Evolutionary conservation across 345 rosid species (phyloP), one percentile per base, ranked within the genome.

Genomic region (Rhizophora apiculata): DNA sequence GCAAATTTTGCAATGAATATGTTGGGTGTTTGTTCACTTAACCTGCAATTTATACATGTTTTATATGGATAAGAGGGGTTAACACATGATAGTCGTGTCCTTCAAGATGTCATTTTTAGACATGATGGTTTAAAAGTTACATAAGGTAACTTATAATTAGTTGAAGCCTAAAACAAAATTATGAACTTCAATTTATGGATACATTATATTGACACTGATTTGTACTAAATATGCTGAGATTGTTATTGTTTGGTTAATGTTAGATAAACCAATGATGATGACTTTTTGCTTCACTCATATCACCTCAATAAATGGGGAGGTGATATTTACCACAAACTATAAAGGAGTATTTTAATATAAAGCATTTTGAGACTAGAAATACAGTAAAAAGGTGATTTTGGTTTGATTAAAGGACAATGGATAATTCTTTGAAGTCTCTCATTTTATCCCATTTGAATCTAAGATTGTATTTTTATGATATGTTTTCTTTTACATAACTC

Each of bases 231-330:
- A 32, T 60, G 21, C 20, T 5, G 31, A 62, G 53, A 24, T 46
- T 30, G 8, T 11, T 60, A 32, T 48, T 65, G 39, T 13, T 59
- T 67, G 29, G 65, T 56, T 11, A 64, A 67, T 62, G 61, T 7
- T 46, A 60, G 68, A 3, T 56, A 60, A 31, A 64, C 59, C 0
- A 69, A 75, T 59, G 2, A 34, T 0, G 48, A 22, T 1, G 59
- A 3, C 70, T 65, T 70, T 36, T 74, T 68, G 46, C 63, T 21
- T 56, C 36, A 2, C 68, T 11, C 39, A 68, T 69, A 75, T 36
- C 62, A 68, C 51, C 43, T 32, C 0, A 31, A 32, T 60, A 46
- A 31, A 19, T 60, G 3, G 3, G 31, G 26, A 49, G 24, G 43
- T 68, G 15, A 43, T 6, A 3, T 24, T 10, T 19, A 30, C 63